phyloP scores from a whole-genome alignment of 2,329 filamentous ascomycete genomes.

The Verticillium tricorpus region DNA sequence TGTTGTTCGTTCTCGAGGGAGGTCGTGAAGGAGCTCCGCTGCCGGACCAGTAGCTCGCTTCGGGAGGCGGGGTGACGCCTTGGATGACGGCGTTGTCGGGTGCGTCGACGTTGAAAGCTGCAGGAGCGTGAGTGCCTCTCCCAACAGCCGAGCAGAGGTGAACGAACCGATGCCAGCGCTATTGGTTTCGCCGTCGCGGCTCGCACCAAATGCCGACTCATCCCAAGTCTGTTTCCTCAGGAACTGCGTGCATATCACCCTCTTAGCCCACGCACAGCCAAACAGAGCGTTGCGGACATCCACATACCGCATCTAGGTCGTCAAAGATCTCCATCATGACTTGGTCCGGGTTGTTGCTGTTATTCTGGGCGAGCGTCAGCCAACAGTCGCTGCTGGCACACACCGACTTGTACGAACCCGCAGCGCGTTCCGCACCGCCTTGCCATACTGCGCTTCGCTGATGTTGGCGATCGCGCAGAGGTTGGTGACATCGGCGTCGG shows the following conservation, averaged over 20 bases:
- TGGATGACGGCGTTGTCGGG: slow-evolving; percentile 38
- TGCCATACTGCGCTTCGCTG: slow-evolving; percentile 28
- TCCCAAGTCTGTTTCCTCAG: slow-evolving; percentile 50
- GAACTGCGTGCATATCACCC: slow-evolving; percentile 32
- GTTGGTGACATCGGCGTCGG: slow-evolving; percentile 29
- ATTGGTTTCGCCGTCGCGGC: slow-evolving; percentile 45
- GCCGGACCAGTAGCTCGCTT: slow-evolving; percentile 27
- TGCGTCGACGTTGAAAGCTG: slow-evolving; percentile 54
- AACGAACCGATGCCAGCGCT: slow-evolving; percentile 39
- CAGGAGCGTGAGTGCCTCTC: slow-evolving; percentile 5
- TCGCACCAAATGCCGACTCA: slow-evolving; percentile 46
- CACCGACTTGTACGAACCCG: slow-evolving; percentile 24
- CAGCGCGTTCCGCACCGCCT: slow-evolving; percentile 34
- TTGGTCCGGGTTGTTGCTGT: slow-evolving; percentile 40
- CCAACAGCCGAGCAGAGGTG: neutral
- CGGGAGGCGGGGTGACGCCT: slow-evolving; percentile 34
- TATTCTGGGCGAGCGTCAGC: slow-evolving; percentile 20
- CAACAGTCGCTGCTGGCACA: neutral
- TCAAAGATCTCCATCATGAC: slow-evolving; percentile 52
- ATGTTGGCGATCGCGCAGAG: slow-evolving; percentile 39
- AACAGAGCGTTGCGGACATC: slow-evolving; percentile 10
- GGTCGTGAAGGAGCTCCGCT: slow-evolving; percentile 52
- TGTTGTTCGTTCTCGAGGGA: slow-evolving; percentile 55
- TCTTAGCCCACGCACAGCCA: slow-evolving; percentile 1
- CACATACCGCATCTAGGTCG: slow-evolving; percentile 28